Conservation (phyloP, 331 rosid species). For the Acacia pycnantha region DNA sequence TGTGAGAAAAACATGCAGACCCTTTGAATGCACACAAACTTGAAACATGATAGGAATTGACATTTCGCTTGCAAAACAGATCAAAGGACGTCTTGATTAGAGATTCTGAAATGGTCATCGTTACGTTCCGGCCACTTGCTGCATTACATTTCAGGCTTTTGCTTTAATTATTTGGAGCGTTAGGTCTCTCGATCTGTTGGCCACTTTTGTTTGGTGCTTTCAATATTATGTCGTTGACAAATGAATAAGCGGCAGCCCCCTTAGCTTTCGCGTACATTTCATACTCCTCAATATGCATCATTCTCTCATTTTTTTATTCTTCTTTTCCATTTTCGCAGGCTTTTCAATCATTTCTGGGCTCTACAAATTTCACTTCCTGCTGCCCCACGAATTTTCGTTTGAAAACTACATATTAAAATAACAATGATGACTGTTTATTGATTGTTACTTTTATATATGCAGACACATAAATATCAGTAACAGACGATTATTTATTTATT, state of each 20-base stretch:
- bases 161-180: not conserved
- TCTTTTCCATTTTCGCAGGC: not conserved
- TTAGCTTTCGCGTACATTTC: not conserved
- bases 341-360: not conserved
- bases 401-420: not conserved
- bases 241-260: not conserved
- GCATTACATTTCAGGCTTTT: not conserved
- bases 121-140: not conserved
- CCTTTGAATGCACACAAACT: not conserved
- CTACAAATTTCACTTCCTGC: not conserved
- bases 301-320: not conserved
- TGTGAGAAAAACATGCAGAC: not conserved
- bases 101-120: not conserved
- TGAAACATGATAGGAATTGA: not conserved
- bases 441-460: not conserved
- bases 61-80: not conserved
- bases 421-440: not conserved
- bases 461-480: too few species aligned
- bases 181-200: not conserved
- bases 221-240: not conserved
- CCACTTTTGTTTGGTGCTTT: not conserved
- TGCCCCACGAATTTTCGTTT: constrained; percentile 5
- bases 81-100: not conserved
- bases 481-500: too few species aligned
- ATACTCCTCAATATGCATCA: not conserved